phyloP scores from a whole-genome alignment of 331 rosid genomes.

The Acacia pycnantha region DNA sequence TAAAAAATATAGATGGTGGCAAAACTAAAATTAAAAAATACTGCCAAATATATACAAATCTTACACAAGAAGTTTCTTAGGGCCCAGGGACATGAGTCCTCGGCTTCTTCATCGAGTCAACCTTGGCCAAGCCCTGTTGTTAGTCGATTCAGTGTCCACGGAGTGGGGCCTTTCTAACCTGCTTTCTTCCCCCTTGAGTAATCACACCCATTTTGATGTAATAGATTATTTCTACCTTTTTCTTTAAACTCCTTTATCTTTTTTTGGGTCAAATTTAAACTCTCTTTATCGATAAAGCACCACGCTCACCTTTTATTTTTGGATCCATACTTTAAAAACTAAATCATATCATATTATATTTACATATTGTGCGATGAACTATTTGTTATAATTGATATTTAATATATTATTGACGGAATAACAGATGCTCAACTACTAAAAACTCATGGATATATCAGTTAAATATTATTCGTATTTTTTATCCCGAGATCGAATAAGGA shows the following conservation, averaged over 20 bases:
- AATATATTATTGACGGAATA: too few relatives aligned
- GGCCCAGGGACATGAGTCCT: not conserved
- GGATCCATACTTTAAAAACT: not conserved
- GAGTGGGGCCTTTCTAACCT: not conserved
- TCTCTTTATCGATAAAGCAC: not conserved
- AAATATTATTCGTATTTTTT: too few relatives aligned
- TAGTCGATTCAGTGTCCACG: not conserved
- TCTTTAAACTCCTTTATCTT: too few relatives aligned
- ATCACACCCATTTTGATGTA: not conserved
- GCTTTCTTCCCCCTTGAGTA: not conserved
- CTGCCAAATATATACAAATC: not conserved
- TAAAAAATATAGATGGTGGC: too few relatives aligned
- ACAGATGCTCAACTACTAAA: too few relatives aligned
- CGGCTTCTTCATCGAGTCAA: not conserved
- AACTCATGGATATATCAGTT: too few relatives aligned
- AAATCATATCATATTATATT: not conserved
- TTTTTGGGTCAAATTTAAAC: too few relatives aligned
- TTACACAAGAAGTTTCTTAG: not conserved
- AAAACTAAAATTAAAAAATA: too few relatives aligned
- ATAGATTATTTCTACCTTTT: not conserved
- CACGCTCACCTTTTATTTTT: too few relatives aligned
- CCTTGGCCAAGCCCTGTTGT: not conserved
- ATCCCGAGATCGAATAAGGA: too few relatives aligned
- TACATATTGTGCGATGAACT: not conserved
- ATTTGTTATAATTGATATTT: too few relatives aligned